Base-by-base conservation (phyloP, 345 rosid genomes). In the Zanthoxylum bungeanum region DNA sequence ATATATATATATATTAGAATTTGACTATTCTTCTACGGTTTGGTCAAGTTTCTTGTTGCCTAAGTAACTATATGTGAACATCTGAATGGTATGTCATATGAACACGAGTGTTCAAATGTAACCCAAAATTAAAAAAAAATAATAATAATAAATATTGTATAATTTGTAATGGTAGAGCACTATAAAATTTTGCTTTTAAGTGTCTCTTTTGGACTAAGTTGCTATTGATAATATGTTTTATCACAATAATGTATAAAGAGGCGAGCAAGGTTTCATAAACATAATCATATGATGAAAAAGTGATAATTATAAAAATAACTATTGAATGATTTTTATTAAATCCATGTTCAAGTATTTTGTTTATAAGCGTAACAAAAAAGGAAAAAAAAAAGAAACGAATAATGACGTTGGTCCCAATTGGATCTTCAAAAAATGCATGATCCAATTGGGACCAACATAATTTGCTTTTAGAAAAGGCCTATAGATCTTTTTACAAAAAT, bases 401-500 rank as follows among this genome's bases (percentile, higher is more conserved):
- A 31, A 17, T 58, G 31, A 31, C 31, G 63, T 58, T 58, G 40
- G 24, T 33, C 63, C 63, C 63, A 58, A 58, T 17, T 58, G 40
- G 63, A 58, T 58, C 40, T 3, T n/a, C 10, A 3, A n/a, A 47
- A 47, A 47, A 19, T 47, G 52, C 24, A 50, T 50, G 53, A 50
- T 50, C 53, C 53, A 50, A 50, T 50, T 19, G 53, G 53, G 53
- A 19, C 53, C 53, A 50, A 7, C 24, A 50, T 50, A 50, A 50
- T 50, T 58, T 33, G 63, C 63, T 58, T 58, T 58, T 58, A 58
- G 31, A 22, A 58, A 31, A 58, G 40, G 62, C 21, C 40, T 31
- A 58, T 8, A 17, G 7, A 44, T 50, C 24, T 50, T 50, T 50
- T 6, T 7, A 3, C 9, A 7, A 50, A 50, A 50, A 19, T 36